A percentile compares a stretch with the other conserved stretches of the same genome.
These are phyloP conservation scores for Phytophthora podocarpi DNA, from an alignment of 352 stramenopile species.

Conservation along the genomic window DNA sequence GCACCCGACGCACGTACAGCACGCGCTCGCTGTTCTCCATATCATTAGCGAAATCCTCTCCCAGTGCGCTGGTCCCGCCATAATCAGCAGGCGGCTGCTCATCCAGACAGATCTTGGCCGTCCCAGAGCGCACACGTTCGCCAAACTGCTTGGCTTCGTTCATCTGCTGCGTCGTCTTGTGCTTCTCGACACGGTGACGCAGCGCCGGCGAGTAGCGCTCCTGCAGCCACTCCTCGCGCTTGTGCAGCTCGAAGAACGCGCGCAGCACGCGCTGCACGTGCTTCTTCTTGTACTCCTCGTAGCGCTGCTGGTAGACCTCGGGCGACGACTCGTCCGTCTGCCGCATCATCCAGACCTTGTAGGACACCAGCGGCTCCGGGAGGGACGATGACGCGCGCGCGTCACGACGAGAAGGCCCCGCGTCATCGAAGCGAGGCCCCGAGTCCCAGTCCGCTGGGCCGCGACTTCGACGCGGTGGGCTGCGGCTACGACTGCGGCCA, in stretches of 20 bases:
- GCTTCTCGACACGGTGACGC: conserved; percentile 61
- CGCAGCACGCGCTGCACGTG: conserved; percentile 78
- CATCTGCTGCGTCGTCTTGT: conserved; percentile 72
- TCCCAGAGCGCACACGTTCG: conserved; percentile 60
- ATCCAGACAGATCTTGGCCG: conserved; percentile 66
- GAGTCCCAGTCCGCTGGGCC: conserved; percentile 30
- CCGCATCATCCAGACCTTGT: conserved; percentile 91
- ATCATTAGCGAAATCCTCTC: conserved; percentile 74
- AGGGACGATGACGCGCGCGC: conserved; percentile 41
- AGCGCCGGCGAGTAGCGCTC: conserved; percentile 85
- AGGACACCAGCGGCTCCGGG: conserved; percentile 80
- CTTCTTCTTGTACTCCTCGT: conserved; percentile 91
- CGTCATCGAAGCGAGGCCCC: conserved; percentile 29
- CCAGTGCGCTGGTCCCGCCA: conserved; percentile 32
- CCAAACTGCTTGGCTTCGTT: conserved; percentile 78
- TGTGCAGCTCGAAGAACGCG: conserved; percentile 87
- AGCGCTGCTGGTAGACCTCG: conserved; percentile 85
- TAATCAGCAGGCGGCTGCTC: conserved; percentile 44
- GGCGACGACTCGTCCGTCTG: conserved; percentile 81
- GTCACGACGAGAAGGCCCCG: conserved; percentile 17
- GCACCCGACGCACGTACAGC: conserved; percentile 81
- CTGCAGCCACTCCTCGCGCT: conserved; percentile 87
- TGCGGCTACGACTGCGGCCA: conserved; percentile 40
- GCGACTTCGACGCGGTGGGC: conserved; percentile 19
- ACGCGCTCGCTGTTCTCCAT: conserved; percentile 78